Conservation (phyloP, 768 basidiomycete genomes). For the Daedaleopsis sinensis region DNA sequence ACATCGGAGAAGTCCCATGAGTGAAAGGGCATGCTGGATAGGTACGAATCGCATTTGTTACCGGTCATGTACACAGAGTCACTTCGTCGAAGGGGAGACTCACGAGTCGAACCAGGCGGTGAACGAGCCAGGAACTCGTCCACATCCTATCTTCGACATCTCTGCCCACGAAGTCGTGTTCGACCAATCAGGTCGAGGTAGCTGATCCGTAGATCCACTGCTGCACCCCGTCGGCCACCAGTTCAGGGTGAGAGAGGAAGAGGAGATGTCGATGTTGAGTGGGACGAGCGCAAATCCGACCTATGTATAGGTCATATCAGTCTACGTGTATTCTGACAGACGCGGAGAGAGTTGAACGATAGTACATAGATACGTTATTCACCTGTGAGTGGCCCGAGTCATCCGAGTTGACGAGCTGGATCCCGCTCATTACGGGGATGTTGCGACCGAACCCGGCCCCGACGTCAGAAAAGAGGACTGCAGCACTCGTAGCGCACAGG, state of each 20-base stretch:
- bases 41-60: too few relatives aligned
- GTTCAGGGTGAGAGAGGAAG: neutral
- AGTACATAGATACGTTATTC: neutral
- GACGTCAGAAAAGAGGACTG: neutral
- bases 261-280: neutral
- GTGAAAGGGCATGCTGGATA: neutral
- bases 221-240: constrained; percentile 2
- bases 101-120: constrained; percentile 2
- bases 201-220: neutral
- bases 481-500: neutral
- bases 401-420: neutral
- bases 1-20: neutral
- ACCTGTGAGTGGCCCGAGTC: neutral
- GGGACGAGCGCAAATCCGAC: neutral
- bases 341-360: too few relatives aligned
- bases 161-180: neutral
- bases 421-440: neutral
- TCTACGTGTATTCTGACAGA: neutral
- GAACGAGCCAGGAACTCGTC: neutral
- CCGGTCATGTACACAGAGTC: too few relatives aligned
- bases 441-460: neutral
- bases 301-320: neutral
- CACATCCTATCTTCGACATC: neutral
- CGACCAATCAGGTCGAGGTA: neutral
- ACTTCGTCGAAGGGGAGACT: neutral